Evolutionary conservation across 331 rosid genomes (phyloP).

Genomic region (Malus hybrid): DNA sequence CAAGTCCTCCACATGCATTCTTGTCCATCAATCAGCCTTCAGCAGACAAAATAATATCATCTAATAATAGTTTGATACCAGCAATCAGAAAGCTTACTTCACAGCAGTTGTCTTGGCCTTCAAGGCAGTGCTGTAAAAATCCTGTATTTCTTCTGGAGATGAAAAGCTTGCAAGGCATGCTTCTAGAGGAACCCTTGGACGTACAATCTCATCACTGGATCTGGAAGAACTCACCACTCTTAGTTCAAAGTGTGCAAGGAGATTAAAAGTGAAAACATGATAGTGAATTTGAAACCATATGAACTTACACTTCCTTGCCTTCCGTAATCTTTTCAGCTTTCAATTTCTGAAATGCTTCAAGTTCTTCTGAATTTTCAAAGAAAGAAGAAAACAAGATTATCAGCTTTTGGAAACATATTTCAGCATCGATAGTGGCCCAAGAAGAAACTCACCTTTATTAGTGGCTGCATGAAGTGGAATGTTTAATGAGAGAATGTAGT

Average conservation of each 20-base stretch:
- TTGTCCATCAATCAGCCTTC: too few species aligned
- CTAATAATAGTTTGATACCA: neutral
- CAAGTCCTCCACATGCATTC: too few species aligned
- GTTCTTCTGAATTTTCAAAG: constrained; percentile 57
- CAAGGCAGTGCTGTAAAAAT: constrained; percentile 85
- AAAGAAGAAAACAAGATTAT: constrained; percentile 14
- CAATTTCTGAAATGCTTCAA: constrained; percentile 61
- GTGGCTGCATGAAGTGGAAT: constrained; percentile 82
- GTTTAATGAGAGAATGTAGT: constrained; percentile 83
- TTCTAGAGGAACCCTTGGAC: constrained; percentile 92
- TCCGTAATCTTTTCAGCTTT: constrained; percentile 71
- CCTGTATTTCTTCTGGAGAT: constrained; percentile 88
- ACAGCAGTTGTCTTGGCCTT: constrained; percentile 78
- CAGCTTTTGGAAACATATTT: neutral
- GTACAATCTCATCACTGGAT: constrained; percentile 65
- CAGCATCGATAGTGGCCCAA: neutral
- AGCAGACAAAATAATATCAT: too few species aligned
- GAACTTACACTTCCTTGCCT: constrained; percentile 89
- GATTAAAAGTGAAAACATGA: constrained; percentile 5
- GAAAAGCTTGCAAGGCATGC: constrained; percentile 85
- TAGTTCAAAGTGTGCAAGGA: constrained; percentile 15
- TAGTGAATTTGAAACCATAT: neutral
- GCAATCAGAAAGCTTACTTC: constrained; percentile 50
- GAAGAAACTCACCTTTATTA: constrained; percentile 54
- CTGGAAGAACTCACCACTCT: constrained; percentile 37